Evolutionary conservation across 148 eudicot genomes (phyloP).

Genomic region (Rhododendron molle): DNA sequence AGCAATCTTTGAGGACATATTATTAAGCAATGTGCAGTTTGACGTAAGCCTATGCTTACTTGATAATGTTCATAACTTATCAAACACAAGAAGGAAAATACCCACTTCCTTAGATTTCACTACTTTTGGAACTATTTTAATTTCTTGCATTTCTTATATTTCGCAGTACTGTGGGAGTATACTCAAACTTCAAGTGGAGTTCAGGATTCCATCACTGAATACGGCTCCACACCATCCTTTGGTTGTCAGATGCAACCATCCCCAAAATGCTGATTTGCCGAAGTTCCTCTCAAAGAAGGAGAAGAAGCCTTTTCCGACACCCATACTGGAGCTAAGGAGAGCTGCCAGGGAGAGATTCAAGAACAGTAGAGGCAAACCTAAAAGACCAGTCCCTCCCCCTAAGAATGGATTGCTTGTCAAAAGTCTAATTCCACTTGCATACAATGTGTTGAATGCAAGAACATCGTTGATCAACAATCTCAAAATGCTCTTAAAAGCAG

Average conservation of each 20-base stretch:
- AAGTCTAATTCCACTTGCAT: constrained; percentile 79
- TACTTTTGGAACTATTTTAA: background rate
- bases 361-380: constrained; percentile 61
- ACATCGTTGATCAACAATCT: constrained; percentile 75
- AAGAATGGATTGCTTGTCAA: constrained; percentile 75
- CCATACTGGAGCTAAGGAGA: constrained; percentile 87
- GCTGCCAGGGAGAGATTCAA: constrained; percentile 88
- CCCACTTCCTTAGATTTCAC: background rate
- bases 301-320: constrained; percentile 88
- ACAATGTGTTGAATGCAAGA: constrained; percentile 79
- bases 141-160: constrained; percentile 4
- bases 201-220: constrained; percentile 16
- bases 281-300: constrained; percentile 75
- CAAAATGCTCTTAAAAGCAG: constrained; percentile 73
- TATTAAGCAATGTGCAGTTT: background rate
- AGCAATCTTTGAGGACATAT: background rate
- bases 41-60: background rate
- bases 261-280: constrained; percentile 92
- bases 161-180: constrained; percentile 40
- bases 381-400: constrained; percentile 68
- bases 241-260: constrained; percentile 49
- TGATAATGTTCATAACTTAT: background rate
- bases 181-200: constrained; percentile 23
- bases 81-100: background rate
- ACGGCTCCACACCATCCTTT: constrained; percentile 26